phyloP scores from a whole-genome alignment of 2,329 filamentous ascomycete genomes.

The Beauveria scarabaeidicola region DNA sequence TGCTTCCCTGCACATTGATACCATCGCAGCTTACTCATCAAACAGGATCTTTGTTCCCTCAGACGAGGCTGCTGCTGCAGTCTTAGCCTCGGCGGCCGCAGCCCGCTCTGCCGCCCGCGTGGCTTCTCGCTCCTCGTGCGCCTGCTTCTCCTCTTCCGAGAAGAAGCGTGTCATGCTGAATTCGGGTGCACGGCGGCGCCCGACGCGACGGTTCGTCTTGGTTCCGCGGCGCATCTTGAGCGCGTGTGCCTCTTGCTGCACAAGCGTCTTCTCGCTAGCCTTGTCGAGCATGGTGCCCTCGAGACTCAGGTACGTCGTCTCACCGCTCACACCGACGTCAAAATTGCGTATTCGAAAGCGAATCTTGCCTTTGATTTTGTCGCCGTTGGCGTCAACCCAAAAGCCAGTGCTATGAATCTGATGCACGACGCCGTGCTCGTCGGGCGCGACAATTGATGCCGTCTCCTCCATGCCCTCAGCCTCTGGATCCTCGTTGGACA shows the following conservation, averaged over 20 bases:
- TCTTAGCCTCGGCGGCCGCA: neutral
- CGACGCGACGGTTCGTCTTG: constrained; percentile 21
- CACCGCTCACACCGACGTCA: constrained; percentile 66
- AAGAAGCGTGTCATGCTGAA: constrained; percentile 50
- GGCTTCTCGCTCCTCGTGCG: constrained; percentile 21
- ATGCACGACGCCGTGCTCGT: constrained; percentile 44
- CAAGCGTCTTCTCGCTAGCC: constrained; percentile 54
- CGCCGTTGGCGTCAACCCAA: constrained; percentile 65
- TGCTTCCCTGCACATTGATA: constrained; percentile 2
- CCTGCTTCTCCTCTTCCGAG: constrained; percentile 37
- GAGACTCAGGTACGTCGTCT: constrained; percentile 73
- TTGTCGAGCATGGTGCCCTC: constrained; percentile 76
- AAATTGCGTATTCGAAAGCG: constrained; percentile 77
- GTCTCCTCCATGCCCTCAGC: constrained; percentile 33
- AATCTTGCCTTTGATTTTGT: constrained; percentile 61
- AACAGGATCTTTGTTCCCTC: constrained; percentile 10
- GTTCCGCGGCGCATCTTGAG: constrained; percentile 27
- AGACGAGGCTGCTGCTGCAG: neutral
- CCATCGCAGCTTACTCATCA: constrained; percentile 6
- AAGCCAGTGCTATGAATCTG: constrained; percentile 54
- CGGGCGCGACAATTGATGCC: constrained; percentile 31
- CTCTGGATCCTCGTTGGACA: constrained; percentile 43
- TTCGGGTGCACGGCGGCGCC: constrained; percentile 37
- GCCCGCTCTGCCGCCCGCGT: neutral
- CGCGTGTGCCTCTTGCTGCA: constrained; percentile 36